These are phyloP conservation scores for Acacia crassicarpa DNA, from an alignment of 306 rosid species.

Conservation along the genomic window DNA sequence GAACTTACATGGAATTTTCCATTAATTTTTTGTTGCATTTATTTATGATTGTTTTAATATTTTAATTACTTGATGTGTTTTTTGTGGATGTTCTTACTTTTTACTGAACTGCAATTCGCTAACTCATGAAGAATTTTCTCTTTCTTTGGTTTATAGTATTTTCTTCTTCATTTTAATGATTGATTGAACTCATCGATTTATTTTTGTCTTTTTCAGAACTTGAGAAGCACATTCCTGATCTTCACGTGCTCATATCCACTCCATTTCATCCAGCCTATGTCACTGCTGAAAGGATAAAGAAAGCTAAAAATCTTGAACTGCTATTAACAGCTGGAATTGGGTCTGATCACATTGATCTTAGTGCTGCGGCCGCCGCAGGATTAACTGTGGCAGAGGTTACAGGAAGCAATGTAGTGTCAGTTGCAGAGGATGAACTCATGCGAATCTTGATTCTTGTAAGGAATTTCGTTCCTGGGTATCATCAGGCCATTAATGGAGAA, in stretches of 20 bases:
- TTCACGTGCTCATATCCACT: constrained; percentile 85
- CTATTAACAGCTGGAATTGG: constrained; percentile 95
- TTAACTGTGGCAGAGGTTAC: constrained; percentile 96
- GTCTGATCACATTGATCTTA: constrained; percentile 88
- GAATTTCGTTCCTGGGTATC: constrained; percentile 85
- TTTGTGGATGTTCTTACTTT: not conserved
- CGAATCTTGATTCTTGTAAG: constrained; percentile 83
- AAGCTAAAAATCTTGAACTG: constrained; percentile 84
- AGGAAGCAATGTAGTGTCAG: constrained; percentile 89
- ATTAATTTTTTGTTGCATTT: not conserved
- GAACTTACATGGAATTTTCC: not conserved
- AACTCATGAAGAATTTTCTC: not conserved
- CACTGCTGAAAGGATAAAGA: constrained; percentile 87
- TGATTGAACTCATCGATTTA: constrained; percentile 14
- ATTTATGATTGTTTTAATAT: not conserved
- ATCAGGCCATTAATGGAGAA: constrained; percentile 72
- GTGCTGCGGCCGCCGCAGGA: constrained; percentile 94
- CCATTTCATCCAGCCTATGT: constrained; percentile 99
- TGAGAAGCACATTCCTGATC: constrained; percentile 84
- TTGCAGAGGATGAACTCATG: constrained; percentile 96
- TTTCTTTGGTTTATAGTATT: not conserved
- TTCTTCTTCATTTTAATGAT: constrained; percentile 15
- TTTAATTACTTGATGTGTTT: not conserved
- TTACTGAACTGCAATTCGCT: not conserved
- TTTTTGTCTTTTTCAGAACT: constrained; percentile 55